A percentile compares a stretch with the other conserved stretches of the same genome.
Conservation (phyloP, 2,329 filamentous ascomycete genomes). For the Cadophora luteo-olivacea region DNA sequence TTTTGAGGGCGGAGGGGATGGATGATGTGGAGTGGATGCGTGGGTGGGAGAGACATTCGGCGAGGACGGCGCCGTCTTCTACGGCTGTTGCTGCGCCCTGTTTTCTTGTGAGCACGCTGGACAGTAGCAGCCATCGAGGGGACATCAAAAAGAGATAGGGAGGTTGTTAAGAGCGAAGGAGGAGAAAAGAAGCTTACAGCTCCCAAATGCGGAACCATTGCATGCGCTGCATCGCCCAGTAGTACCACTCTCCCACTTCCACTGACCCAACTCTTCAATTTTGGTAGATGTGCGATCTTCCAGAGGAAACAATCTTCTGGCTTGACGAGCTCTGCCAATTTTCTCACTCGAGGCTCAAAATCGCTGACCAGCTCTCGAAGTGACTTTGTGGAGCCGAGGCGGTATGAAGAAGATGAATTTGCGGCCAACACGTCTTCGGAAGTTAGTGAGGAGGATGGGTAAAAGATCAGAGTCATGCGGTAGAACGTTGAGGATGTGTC, state of each 20-base stretch:
- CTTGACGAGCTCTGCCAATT: constrained; percentile 2
- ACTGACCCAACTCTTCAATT: constrained; percentile 12
- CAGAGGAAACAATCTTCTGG: constrained; percentile 21
- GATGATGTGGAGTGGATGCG: neutral
- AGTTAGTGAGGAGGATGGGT: constrained; percentile 1
- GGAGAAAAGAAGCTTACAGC: neutral
- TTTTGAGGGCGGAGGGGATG: neutral
- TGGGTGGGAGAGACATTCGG: constrained; percentile 16
- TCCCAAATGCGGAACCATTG: constrained; percentile 23
- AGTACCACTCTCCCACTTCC: constrained; percentile 13
- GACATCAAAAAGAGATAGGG: neutral
- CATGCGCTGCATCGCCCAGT: constrained; percentile 19
- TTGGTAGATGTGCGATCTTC: constrained; percentile 18
- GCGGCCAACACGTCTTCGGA: constrained; percentile 8
- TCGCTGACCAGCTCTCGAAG: neutral
- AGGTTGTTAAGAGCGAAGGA: neutral
- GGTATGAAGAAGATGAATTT: constrained; percentile 16
- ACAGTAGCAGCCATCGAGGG: neutral
- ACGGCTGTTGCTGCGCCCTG: constrained; percentile 22
- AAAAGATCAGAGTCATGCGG: constrained; percentile 18
- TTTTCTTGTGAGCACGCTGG: neutral
- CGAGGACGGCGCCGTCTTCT: constrained; percentile 19
- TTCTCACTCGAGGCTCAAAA: constrained; percentile 16
- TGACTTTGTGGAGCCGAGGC: neutral
- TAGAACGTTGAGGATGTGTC: constrained; percentile 8